Percentiles rank a stretch among this genome's conserved stretches.
Conservation (phyloP, 441 rosid species). For the Melastoma candidum region DNA sequence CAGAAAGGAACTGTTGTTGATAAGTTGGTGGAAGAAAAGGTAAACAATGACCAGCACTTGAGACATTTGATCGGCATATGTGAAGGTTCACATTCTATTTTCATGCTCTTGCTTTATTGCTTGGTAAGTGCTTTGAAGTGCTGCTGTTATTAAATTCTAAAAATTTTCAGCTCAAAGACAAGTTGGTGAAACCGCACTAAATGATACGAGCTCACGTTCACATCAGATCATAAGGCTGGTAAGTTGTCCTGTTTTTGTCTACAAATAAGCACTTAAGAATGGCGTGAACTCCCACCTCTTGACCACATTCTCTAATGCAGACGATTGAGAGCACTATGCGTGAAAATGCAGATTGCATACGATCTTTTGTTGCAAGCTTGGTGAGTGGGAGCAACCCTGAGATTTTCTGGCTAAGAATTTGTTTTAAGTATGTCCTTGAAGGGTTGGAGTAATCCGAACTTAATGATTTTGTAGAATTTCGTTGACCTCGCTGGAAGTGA, state of each 20-base stretch:
- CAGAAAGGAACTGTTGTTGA: constrained; percentile 98
- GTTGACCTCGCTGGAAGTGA: constrained; percentile 99
- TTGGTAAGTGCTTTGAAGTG: neutral
- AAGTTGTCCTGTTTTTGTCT: constrained; percentile 14
- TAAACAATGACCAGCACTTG: constrained; percentile 65
- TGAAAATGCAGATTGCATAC: constrained; percentile 89
- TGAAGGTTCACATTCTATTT: constrained; percentile 49
- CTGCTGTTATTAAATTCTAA: constrained; percentile 3
- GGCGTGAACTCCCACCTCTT: constrained; percentile 13
- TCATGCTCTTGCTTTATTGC: constrained; percentile 2
- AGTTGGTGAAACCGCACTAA: constrained; percentile 97
- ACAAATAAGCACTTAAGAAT: neutral
- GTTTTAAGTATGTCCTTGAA: no score
- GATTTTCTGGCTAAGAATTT: no score
- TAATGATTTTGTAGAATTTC: constrained; percentile 55
- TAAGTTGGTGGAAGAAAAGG: constrained; percentile 86
- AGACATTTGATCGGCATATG: constrained; percentile 76
- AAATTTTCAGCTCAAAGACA: constrained; percentile 82
- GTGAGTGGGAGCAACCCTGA: constrained; percentile 25
- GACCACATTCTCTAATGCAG: constrained; percentile 33
- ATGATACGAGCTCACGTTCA: constrained; percentile 91
- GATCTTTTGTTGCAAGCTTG: constrained; percentile 93
- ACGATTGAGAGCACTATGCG: constrained; percentile 83
- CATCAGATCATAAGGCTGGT: constrained; percentile 98
- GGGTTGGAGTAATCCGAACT: neutral